Evolutionary conservation across 2,329 filamentous ascomycete species (phyloP).

Genomic region (Scedosporium aurantiacum): DNA sequence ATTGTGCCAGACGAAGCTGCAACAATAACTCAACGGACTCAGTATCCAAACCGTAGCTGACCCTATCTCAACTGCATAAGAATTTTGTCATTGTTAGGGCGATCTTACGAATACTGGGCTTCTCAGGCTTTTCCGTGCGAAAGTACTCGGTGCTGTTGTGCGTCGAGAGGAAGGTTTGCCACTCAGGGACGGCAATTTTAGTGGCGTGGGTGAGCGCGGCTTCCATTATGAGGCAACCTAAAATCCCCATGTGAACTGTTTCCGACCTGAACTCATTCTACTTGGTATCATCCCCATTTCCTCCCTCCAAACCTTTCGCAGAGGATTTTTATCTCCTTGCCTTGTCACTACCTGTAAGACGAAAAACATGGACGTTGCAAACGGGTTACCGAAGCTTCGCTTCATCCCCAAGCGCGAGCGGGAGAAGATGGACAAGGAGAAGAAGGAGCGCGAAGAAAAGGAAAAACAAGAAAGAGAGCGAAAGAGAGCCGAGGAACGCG

Average conservation of each 20-base stretch:
- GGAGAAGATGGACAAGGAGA: slow-evolving; percentile 69
- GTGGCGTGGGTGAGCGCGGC: neutral
- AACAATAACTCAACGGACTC: too few species aligned
- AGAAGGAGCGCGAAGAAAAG: slow-evolving; percentile 55
- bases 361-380: neutral
- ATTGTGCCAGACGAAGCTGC: too few species aligned
- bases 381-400: slow-evolving; percentile 58
- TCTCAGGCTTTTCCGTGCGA: too few species aligned
- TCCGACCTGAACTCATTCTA: neutral
- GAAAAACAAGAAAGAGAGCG: slow-evolving; percentile 47
- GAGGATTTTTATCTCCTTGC: too few species aligned
- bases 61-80: too few species aligned
- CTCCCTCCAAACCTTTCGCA: too few species aligned
- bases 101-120: too few species aligned
- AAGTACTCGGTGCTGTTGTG: too few species aligned
- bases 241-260: neutral
- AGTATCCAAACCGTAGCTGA: too few species aligned
- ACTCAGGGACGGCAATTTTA: neutral
- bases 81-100: too few species aligned
- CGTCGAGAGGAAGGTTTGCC: neutral
- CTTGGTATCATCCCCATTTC: neutral
- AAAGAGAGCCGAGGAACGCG: slow-evolving; percentile 18
- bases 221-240: neutral
- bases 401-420: slow-evolving; percentile 77
- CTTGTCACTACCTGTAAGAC: neutral